These are phyloP conservation scores for Meyerozyma guilliermondii DNA, from an alignment of 1,139 yeast genomes.

Conservation along the genomic window DNA sequence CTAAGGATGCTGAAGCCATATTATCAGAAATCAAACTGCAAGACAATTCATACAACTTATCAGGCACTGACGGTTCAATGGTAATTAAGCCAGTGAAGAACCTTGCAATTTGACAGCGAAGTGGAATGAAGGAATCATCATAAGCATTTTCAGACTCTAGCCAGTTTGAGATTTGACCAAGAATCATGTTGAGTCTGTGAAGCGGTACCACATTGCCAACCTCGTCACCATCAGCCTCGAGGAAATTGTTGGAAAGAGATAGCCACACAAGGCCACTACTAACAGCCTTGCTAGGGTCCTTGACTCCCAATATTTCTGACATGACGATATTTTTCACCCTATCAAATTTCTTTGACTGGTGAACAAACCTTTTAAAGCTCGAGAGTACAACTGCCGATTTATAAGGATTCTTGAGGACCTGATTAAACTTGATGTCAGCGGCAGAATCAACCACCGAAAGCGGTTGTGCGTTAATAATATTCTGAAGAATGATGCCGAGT, in stretches of 20 bases:
- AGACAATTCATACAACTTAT: slow-evolving; percentile 30
- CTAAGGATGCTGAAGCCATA: slow-evolving; percentile 39
- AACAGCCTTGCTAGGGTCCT: slow-evolving; percentile 31
- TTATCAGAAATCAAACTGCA: slow-evolving; percentile 46
- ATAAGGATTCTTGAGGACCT: slow-evolving; percentile 27
- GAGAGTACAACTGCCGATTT: slow-evolving; percentile 34
- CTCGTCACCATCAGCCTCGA: slow-evolving; percentile 26
- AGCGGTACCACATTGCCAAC: slow-evolving; percentile 34
- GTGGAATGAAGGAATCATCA: slow-evolving; percentile 45
- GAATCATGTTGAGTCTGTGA: slow-evolving; percentile 58
- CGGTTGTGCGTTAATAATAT: slow-evolving; percentile 25
- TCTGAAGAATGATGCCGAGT: slow-evolving; percentile 16
- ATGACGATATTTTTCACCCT: slow-evolving; percentile 58
- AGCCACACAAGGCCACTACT: slow-evolving; percentile 42
- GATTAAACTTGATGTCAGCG: slow-evolving; percentile 23
- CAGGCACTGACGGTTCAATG: slow-evolving; percentile 17
- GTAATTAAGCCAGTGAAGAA: slow-evolving; percentile 34
- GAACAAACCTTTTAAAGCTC: slow-evolving; percentile 30
- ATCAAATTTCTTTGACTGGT: slow-evolving; percentile 31
- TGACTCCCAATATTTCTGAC: slow-evolving; percentile 60
- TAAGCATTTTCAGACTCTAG: slow-evolving; percentile 58
- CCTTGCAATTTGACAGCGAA: slow-evolving; percentile 49
- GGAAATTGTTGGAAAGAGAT: slow-evolving; percentile 45
- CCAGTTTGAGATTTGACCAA: slow-evolving; percentile 51
- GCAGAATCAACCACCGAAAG: slow-evolving; percentile 19